Evolutionary conservation across 495 filamentous ascomycete species (phyloP).

Genomic region (Penicillium cataractarum): DNA sequence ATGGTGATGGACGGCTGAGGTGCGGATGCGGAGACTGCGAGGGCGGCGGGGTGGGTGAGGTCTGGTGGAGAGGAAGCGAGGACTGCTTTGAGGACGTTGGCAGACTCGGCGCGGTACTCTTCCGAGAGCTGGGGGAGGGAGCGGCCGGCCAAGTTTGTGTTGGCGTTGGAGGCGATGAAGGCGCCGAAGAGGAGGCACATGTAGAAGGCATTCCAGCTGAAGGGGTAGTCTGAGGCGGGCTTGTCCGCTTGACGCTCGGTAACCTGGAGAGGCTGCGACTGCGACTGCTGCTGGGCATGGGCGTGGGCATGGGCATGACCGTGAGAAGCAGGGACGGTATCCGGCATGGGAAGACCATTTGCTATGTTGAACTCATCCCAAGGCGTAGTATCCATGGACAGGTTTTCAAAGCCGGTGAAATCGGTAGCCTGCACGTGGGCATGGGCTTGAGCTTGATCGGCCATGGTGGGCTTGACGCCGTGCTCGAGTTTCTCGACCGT

Average conservation of each 20-base stretch:
- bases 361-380: constrained; percentile 84
- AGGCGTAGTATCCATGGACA: constrained; percentile 72
- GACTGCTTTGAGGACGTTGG: constrained; percentile 85
- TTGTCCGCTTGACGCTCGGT: constrained; percentile 42
- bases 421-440: constrained; percentile 50
- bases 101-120: constrained; percentile 89
- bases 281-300: constrained; percentile 18
- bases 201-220: constrained; percentile 62
- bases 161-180: constrained; percentile 87
- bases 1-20: constrained; percentile 50
- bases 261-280: constrained; percentile 13
- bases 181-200: constrained; percentile 95
- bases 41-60: constrained; percentile 33
- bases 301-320: constrained; percentile 8
- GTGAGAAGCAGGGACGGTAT: constrained; percentile 42
- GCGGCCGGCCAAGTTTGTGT: constrained; percentile 54
- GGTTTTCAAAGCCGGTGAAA: constrained; percentile 78
- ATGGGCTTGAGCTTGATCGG: constrained; percentile 42
- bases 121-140: constrained; percentile 85
- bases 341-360: constrained; percentile 53
- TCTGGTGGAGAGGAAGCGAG: constrained; percentile 64
- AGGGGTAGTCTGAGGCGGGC: constrained; percentile 48
- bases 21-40: constrained; percentile 43
- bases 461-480: constrained; percentile 60
- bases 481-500: constrained; percentile 80